Evolutionary conservation across 2,329 filamentous ascomycete genomes (phyloP).

Genomic region (Calonectria multiphialidica): DNA sequence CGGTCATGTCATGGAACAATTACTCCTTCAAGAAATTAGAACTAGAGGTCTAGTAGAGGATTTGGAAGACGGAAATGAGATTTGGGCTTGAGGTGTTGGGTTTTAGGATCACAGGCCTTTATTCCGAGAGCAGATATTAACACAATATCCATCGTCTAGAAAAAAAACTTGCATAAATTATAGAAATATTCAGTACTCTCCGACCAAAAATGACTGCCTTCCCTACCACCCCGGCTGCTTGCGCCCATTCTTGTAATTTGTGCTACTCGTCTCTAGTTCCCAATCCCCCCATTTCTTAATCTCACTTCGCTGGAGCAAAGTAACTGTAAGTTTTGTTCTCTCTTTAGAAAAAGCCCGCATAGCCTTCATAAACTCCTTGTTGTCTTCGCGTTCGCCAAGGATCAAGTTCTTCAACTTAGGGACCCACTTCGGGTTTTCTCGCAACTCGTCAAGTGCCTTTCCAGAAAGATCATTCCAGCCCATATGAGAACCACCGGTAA

Average conservation of each 20-base stretch:
- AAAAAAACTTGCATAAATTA: too few species aligned
- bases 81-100: not conserved
- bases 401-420: conserved; percentile 22
- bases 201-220: too few species aligned
- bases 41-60: not conserved
- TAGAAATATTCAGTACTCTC: too few species aligned
- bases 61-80: not conserved
- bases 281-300: conserved; percentile 31
- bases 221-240: not conserved
- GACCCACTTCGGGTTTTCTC: conserved; percentile 20
- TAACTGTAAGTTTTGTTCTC: conserved; percentile 14
- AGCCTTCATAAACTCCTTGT: conserved; percentile 28
- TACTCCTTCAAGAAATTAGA: not conserved
- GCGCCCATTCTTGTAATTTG: conserved; percentile 22
- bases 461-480: not conserved
- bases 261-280: not conserved
- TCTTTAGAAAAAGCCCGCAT: conserved; percentile 25
- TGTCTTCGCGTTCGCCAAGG: not conserved
- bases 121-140: too few species aligned
- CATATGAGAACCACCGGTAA: not conserved
- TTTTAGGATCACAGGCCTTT: too few species aligned
- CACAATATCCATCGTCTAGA: too few species aligned
- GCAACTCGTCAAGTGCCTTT: conserved; percentile 10
- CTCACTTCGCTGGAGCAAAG: not conserved
- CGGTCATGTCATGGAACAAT: not conserved